phyloP scores from a whole-genome alignment of 2,329 filamentous ascomycete species.

The Microdochium nivale region DNA sequence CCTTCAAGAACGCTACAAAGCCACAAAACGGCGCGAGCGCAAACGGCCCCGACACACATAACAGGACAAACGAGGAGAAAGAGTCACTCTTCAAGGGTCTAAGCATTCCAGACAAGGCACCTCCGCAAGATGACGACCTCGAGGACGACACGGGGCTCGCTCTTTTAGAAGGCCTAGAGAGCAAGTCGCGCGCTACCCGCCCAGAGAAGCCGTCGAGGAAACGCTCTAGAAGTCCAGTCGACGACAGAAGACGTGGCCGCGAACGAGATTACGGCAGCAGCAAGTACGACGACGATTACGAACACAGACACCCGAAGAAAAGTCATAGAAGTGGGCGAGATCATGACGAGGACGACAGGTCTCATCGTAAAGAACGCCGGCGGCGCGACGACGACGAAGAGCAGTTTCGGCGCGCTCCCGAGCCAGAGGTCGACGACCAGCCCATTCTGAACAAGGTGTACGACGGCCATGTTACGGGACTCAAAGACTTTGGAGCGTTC shows the following conservation, averaged over 20 bases:
- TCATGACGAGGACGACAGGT: conserved; percentile 46
- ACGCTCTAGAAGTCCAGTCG: not conserved
- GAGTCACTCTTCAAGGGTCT: conserved; percentile 85
- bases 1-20: conserved; percentile 53
- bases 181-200: conserved; percentile 40
- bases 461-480: conserved; percentile 76
- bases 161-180: conserved; percentile 76
- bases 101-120: conserved; percentile 70
- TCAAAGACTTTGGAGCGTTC: conserved; percentile 95
- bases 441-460: conserved; percentile 84
- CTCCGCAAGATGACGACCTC: conserved; percentile 44
- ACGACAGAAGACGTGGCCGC: not conserved
- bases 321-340: conserved; percentile 37
- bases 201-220: not conserved
- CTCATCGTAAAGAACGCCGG: conserved; percentile 38
- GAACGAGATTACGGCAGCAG: conserved; percentile 24
- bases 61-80: conserved; percentile 56
- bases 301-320: conserved; percentile 25
- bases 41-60: conserved; percentile 25
- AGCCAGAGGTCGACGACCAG: conserved; percentile 69
- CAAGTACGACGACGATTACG: conserved; percentile 23
- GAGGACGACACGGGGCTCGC: conserved; percentile 88
- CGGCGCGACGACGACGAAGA: conserved; percentile 32
- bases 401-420: conserved; percentile 56
- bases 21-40: conserved; percentile 24